phyloP scores from a whole-genome alignment of 2,329 filamentous ascomycete genomes.

The Paecilomyces sp. region DNA sequence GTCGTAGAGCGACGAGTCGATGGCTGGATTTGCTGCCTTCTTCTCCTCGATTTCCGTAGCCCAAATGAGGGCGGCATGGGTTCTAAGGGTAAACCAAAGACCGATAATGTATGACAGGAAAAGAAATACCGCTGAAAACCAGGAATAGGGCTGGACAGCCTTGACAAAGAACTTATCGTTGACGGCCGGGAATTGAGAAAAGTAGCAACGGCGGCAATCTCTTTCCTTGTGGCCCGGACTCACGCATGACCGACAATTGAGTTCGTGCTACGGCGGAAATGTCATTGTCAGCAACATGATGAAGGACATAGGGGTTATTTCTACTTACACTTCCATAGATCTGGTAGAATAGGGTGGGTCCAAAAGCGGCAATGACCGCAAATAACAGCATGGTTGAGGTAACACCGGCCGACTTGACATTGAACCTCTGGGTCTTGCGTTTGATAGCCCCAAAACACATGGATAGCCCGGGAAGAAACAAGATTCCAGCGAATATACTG shows the following conservation, averaged over 20 bases:
- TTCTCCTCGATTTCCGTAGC: slow-evolving; percentile 77
- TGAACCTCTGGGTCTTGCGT: slow-evolving; percentile 97
- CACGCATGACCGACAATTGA: slow-evolving; percentile 67
- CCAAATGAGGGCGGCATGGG: slow-evolving; percentile 96
- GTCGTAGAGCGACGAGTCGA: slow-evolving; percentile 26
- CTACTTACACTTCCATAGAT: slow-evolving; percentile 81
- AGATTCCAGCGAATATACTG: slow-evolving; percentile 92
- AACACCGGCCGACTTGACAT: slow-evolving; percentile 89
- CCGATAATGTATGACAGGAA: slow-evolving; percentile 93
- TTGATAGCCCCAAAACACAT: slow-evolving; percentile 99
- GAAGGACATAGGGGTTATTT: slow-evolving; percentile 8
- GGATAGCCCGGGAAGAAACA: slow-evolving; percentile 88
- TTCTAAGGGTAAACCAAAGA: slow-evolving; percentile 89
- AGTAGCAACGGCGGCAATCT: slow-evolving; percentile 91
- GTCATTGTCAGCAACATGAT: slow-evolving; percentile 25
- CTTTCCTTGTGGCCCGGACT: slow-evolving; percentile 42
- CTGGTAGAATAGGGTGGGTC: slow-evolving; percentile 94
- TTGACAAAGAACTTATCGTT: slow-evolving; percentile 84
- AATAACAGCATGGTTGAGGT: slow-evolving; percentile 98
- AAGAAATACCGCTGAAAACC: slow-evolving; percentile 73
- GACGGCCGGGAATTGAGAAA: slow-evolving; percentile 76
- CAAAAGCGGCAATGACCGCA: slow-evolving; percentile 89
- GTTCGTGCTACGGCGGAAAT: slow-evolving; percentile 60
- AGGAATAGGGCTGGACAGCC: slow-evolving; percentile 89
- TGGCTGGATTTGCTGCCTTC: slow-evolving; percentile 39